phyloP scores from a whole-genome alignment of 441 rosid genomes.

The Jatropha podagrica region DNA sequence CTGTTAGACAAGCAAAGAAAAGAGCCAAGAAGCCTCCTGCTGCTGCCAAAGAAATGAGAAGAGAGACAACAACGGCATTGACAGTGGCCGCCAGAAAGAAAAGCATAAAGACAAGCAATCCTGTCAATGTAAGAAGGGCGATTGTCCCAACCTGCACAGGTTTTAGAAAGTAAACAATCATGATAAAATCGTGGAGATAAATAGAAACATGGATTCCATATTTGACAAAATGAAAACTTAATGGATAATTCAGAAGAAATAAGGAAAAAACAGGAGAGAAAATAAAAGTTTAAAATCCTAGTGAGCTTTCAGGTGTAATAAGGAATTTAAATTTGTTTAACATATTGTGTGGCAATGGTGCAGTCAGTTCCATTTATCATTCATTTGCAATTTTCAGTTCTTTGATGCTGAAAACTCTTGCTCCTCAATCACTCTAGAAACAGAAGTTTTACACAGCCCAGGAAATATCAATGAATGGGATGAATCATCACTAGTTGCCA shows the following conservation, averaged over 20 bases:
- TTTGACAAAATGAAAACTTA: not conserved
- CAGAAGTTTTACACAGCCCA: not conserved
- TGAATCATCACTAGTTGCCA: not conserved
- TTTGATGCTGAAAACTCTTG: not conserved
- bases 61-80: constrained; percentile 71
- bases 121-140: constrained; percentile 64
- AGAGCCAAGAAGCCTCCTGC: constrained; percentile 90
- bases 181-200: not conserved
- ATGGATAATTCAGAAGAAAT: not conserved
- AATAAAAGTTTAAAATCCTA: not conserved
- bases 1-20: constrained; percentile 66
- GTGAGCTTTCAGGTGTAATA: not conserved
- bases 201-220: not conserved
- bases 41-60: constrained; percentile 76
- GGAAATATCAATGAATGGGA: not conserved
- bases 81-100: constrained; percentile 79
- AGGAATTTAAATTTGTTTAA: not conserved
- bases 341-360: not conserved
- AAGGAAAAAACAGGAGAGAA: not conserved
- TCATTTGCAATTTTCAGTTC: not conserved
- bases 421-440: not conserved
- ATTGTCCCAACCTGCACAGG: constrained; percentile 73
- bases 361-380: not conserved
- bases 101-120: constrained; percentile 66
- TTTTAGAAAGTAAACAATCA: constrained; percentile 3